phyloP scores from a whole-genome alignment of 768 basidiomycete genomes.

The Boletellus ananiceps region DNA sequence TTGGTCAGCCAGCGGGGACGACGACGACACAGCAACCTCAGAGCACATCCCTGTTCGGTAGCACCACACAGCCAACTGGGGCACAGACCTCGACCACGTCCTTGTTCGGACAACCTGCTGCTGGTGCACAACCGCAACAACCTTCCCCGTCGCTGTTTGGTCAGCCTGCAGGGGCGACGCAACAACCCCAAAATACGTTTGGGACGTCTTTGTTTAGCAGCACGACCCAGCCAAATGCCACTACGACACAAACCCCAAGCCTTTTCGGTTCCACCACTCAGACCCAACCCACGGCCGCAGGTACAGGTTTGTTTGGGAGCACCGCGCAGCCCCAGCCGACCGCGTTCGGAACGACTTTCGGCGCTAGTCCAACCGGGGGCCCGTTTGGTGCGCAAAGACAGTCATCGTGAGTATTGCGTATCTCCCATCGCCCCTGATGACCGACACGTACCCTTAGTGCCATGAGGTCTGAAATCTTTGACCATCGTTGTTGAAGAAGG shows the following conservation, averaged over 20 bases:
- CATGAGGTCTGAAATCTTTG: constrained; percentile 25
- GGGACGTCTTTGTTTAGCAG: constrained; percentile 32
- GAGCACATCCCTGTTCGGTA: constrained; percentile 28
- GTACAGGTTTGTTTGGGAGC: constrained; percentile 27
- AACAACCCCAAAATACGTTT: constrained; percentile 25
- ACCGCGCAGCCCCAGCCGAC: constrained; percentile 6
- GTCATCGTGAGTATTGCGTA: constrained; percentile 23
- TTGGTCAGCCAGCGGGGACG: constrained; percentile 33
- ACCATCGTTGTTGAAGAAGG: not conserved
- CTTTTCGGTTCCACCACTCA: constrained; percentile 20
- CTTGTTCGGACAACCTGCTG: constrained; percentile 28
- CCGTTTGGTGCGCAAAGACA: constrained; percentile 32
- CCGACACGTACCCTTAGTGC: constrained; percentile 5
- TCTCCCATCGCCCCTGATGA: not conserved
- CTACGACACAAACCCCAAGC: constrained; percentile 12
- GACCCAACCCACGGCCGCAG: constrained; percentile 13
- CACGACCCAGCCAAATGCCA: constrained; percentile 13
- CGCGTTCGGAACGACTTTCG: not conserved
- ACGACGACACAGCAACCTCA: constrained; percentile 21
- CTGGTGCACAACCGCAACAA: constrained; percentile 35
- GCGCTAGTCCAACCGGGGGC: constrained; percentile 3
- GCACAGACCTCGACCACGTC: constrained; percentile 12
- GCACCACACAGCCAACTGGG: constrained; percentile 9
- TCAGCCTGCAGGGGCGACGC: constrained; percentile 22
- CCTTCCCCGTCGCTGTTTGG: constrained; percentile 35